phyloP scores from a whole-genome alignment of 768 basidiomycete species.

The Fomitopsis serialis region DNA sequence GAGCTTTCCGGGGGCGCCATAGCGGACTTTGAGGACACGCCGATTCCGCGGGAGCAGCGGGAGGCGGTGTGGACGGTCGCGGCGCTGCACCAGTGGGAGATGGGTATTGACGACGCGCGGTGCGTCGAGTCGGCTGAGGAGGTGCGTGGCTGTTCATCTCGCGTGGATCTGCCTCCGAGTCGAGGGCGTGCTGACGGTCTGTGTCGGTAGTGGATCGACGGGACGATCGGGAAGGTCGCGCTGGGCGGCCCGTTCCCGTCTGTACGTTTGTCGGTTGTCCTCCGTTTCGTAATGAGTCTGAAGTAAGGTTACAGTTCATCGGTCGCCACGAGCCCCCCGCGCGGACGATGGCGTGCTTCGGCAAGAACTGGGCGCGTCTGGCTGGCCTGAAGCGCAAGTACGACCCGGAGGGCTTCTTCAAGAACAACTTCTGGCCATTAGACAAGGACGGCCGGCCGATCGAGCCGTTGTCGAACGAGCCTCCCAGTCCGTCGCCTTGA shows the following conservation, averaged over 20 bases:
- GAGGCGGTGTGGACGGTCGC: slow-evolving; percentile 82
- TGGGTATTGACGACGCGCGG: slow-evolving; percentile 72
- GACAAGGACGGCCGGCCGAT: slow-evolving; percentile 49
- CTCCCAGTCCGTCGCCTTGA: slow-evolving; percentile 22
- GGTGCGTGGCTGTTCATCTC: slow-evolving; percentile 33
- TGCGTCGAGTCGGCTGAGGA: slow-evolving; percentile 82
- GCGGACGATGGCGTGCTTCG: slow-evolving; percentile 63
- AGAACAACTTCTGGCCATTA: slow-evolving; percentile 78
- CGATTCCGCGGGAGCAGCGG: slow-evolving; percentile 73
- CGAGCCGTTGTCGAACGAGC: slow-evolving; percentile 59
- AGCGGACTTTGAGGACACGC: slow-evolving; percentile 64
- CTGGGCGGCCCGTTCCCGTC: slow-evolving; percentile 82
- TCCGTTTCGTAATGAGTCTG: not conserved
- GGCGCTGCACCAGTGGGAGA: slow-evolving; percentile 91
- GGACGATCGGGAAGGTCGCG: slow-evolving; percentile 64
- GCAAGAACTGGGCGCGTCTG: slow-evolving; percentile 70
- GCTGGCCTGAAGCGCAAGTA: slow-evolving; percentile 66
- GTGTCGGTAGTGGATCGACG: slow-evolving; percentile 64
- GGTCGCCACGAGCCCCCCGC: slow-evolving; percentile 62
- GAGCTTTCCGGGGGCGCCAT: slow-evolving; percentile 85
- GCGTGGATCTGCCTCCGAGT: too few species aligned
- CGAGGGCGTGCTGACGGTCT: not conserved
- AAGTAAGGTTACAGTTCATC: slow-evolving; percentile 49
- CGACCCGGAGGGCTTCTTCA: slow-evolving; percentile 75
- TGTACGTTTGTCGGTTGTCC: slow-evolving; percentile 41